Evolutionary conservation across 1,284 basidiomycete species (phyloP).

Genomic region (Heliocybe sulcata): DNA sequence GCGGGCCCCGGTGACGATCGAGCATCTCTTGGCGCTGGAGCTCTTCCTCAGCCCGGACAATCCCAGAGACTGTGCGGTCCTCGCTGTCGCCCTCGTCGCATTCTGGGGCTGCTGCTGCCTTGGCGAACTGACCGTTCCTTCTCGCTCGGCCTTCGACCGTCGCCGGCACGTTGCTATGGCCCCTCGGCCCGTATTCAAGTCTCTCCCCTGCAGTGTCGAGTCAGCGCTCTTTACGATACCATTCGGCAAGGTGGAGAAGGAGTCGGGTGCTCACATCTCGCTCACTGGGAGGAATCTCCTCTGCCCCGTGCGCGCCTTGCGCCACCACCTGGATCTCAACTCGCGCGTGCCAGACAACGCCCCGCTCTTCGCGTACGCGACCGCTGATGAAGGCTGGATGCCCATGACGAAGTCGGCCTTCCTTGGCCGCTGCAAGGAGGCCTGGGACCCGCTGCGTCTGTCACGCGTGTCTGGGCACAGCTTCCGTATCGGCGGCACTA

Average conservation of each 20-base stretch:
- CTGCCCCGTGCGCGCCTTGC: background rate
- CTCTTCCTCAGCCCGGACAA: background rate
- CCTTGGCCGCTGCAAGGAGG: too few species aligned
- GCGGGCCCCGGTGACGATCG: slow-evolving; percentile 15
- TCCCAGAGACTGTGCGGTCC: background rate
- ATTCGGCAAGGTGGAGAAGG: background rate
- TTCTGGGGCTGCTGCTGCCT: slow-evolving; percentile 13
- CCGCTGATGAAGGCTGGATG: too few species aligned
- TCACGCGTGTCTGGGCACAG: too few species aligned
- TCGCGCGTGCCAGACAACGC: background rate
- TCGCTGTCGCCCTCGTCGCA: slow-evolving; percentile 13
- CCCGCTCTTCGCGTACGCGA: too few species aligned
- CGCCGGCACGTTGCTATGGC: background rate
- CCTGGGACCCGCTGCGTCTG: too few species aligned
- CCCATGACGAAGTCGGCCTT: too few species aligned
- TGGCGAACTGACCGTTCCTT: background rate
- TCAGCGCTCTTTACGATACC: background rate
- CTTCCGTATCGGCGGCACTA: too few species aligned
- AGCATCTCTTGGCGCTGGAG: slow-evolving; percentile 13
- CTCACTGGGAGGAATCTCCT: background rate
- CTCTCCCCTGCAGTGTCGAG: background rate
- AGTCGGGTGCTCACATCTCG: background rate
- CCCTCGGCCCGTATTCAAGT: background rate
- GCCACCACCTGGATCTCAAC: background rate
- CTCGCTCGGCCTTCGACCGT: background rate